phyloP scores from a whole-genome alignment of 768 basidiomycete species.

The Russula compacta region DNA sequence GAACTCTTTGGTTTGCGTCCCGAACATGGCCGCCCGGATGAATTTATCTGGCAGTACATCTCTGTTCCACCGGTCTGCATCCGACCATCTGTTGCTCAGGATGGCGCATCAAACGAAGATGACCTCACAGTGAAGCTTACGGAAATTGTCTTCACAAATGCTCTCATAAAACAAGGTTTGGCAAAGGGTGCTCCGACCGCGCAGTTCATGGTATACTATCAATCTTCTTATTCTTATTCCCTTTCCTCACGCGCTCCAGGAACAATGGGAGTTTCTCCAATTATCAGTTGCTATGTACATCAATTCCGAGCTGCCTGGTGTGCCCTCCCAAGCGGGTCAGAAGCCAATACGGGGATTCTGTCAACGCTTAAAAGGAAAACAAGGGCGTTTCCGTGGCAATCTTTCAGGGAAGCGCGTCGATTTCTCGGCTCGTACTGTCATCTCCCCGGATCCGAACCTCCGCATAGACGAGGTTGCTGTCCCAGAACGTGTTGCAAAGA shows the following conservation, averaged over 20 bases:
- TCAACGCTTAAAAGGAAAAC: slow-evolving; percentile 96
- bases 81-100: slow-evolving; percentile 93
- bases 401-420: slow-evolving; percentile 98
- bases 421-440: slow-evolving; percentile 96
- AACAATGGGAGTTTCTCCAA: slow-evolving; percentile 98
- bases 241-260: slow-evolving; percentile 37
- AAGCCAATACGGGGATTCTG: slow-evolving; percentile 98
- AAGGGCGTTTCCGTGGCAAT: slow-evolving; percentile 97
- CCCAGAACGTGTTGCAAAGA: slow-evolving; percentile 89
- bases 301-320: slow-evolving; percentile 93
- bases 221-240: slow-evolving; percentile 1
- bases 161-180: slow-evolving; percentile 83
- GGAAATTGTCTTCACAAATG: slow-evolving; percentile 93
- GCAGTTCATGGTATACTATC: slow-evolving; percentile 66
- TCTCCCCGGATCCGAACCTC: slow-evolving; percentile 97
- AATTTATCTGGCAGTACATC: slow-evolving; percentile 98
- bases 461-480: slow-evolving; percentile 98
- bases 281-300: slow-evolving; percentile 95
- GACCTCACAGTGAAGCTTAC: slow-evolving; percentile 96
- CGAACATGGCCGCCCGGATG: slow-evolving; percentile 83
- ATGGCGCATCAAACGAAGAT: slow-evolving; percentile 97
- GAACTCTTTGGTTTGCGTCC: slow-evolving; percentile 90
- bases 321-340: slow-evolving; percentile 76
- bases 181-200: slow-evolving; percentile 80
- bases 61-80: slow-evolving; percentile 98